phyloP scores from a whole-genome alignment of 768 basidiomycete species.

The Lentinus tigrinus region DNA sequence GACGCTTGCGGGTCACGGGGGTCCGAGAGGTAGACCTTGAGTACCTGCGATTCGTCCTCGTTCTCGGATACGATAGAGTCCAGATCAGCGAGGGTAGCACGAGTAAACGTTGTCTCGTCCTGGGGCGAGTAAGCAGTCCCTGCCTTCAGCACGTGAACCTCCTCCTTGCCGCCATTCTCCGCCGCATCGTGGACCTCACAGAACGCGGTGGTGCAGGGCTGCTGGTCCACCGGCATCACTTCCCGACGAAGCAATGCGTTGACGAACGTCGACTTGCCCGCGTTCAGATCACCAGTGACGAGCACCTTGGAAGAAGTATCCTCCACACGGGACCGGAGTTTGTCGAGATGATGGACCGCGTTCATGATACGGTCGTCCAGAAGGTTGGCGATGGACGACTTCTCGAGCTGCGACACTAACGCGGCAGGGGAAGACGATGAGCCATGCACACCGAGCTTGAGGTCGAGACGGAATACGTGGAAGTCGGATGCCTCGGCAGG shows the following conservation, averaged over 20 bases:
- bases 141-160: constrained; percentile 80
- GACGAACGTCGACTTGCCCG: constrained; percentile 98
- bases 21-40: constrained; percentile 90
- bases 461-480: constrained; percentile 86
- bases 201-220: constrained; percentile 96
- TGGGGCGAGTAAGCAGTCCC: constrained; percentile 63
- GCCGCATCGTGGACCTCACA: constrained; percentile 93
- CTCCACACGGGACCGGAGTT: constrained; percentile 81
- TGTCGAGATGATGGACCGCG: constrained; percentile 76
- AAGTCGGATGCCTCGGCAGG: constrained; percentile 58
- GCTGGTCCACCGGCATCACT: constrained; percentile 97
- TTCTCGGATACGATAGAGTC: constrained; percentile 78
- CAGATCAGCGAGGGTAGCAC: constrained; percentile 63
- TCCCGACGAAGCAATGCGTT: constrained; percentile 89
- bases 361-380: constrained; percentile 80
- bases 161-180: constrained; percentile 77
- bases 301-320: constrained; percentile 95
- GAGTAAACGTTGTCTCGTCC: constrained; percentile 77
- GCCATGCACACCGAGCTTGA: constrained; percentile 80
- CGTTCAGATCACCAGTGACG: constrained; percentile 96
- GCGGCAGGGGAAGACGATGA: constrained; percentile 60
- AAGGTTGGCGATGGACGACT: constrained; percentile 87
- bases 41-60: constrained; percentile 64
- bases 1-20: constrained; percentile 76
- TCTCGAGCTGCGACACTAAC: constrained; percentile 90